Evolutionary conservation across 768 basidiomycete species (phyloP).

Genomic region (Gautieria morchelliformis): DNA sequence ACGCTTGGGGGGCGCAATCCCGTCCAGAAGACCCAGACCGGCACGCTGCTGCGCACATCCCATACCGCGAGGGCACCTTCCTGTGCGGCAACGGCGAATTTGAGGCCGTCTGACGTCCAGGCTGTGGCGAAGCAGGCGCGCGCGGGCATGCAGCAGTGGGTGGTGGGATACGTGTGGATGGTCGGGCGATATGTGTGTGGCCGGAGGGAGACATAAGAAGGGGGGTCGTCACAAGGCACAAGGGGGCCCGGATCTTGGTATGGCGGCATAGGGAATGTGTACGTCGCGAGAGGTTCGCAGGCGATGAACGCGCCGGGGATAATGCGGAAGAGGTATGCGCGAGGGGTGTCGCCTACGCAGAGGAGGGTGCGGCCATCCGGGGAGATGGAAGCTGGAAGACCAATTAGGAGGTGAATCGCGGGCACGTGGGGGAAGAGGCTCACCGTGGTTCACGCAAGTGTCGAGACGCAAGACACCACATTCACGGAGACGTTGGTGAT

Average conservation of each 20-base stretch:
- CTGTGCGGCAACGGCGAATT: slow-evolving; percentile 78
- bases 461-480: background rate
- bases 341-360: slow-evolving; percentile 84
- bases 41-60: slow-evolving; percentile 70
- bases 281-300: slow-evolving; percentile 57
- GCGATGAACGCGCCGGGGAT: slow-evolving; percentile 51
- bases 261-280: slow-evolving; percentile 46
- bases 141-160: slow-evolving; percentile 29
- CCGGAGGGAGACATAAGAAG: too few species aligned
- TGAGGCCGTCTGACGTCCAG: slow-evolving; percentile 65
- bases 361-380: slow-evolving; percentile 81
- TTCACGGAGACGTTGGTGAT: background rate
- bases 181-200: too few species aligned
- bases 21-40: slow-evolving; percentile 60
- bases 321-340: slow-evolving; percentile 75
- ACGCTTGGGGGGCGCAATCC: slow-evolving; percentile 17
- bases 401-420: background rate
- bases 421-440: too few species aligned
- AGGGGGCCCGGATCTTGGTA: too few species aligned
- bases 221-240: background rate
- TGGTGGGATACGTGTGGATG: background rate
- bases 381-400: slow-evolving; percentile 85
- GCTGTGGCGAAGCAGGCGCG: slow-evolving; percentile 75
- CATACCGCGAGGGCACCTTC: slow-evolving; percentile 74
- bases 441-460: slow-evolving; percentile 4